Evolutionary conservation across 495 filamentous ascomycete species (phyloP).

Genomic region (Penicillium alfredii): DNA sequence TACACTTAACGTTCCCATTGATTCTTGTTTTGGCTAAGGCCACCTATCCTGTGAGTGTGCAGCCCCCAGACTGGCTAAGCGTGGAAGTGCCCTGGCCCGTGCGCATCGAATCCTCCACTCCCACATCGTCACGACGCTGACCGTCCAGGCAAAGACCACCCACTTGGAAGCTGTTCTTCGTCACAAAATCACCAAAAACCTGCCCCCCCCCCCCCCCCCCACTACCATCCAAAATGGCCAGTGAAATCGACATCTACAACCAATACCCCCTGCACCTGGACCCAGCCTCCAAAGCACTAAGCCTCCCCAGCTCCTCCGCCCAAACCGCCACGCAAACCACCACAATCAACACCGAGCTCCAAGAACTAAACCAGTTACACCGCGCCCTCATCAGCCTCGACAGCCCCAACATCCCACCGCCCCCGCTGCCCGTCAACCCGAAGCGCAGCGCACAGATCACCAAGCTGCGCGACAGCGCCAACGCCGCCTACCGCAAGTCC

Average conservation of each 20-base stretch:
- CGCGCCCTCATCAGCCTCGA: conserved; percentile 56
- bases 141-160: no score
- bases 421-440: conserved; percentile 75
- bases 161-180: no score
- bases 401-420: conserved; percentile 56
- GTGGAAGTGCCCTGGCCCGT: no score
- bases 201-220: conserved; percentile 5
- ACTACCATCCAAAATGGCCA: conserved; percentile 24
- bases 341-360: conserved; percentile 59
- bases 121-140: no score
- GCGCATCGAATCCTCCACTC: no score
- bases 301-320: conserved; percentile 41
- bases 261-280: conserved; percentile 77
- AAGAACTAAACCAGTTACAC: conserved; percentile 68
- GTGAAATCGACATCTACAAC: conserved; percentile 64
- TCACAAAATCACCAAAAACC: background rate
- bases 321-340: conserved; percentile 30
- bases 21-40: no score
- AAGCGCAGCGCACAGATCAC: conserved; percentile 78
- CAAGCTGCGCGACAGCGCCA: conserved; percentile 87
- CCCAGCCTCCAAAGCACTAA: conserved; percentile 69
- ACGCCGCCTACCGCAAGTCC: conserved; percentile 71
- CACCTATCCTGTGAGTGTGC: no score
- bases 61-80: no score
- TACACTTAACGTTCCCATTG: no score